A percentile compares a stretch with the other conserved stretches of the same genome.
Conservation (phyloP, 768 basidiomycete species). For the Boletus reticulatus region DNA sequence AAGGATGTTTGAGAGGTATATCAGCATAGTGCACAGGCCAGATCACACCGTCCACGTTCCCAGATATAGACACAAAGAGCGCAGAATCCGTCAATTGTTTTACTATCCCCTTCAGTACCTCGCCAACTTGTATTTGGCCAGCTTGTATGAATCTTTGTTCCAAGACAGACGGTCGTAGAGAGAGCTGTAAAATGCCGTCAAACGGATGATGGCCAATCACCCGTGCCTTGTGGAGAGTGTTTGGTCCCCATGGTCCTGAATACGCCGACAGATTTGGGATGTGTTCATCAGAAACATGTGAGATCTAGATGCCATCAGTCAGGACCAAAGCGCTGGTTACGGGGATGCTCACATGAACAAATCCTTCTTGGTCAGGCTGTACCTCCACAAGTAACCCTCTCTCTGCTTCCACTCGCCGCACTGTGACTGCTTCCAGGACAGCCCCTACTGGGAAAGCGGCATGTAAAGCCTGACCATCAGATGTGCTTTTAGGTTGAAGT, state of each 20-base stretch:
- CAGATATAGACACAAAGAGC: conserved; percentile 83
- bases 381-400: conserved; percentile 78
- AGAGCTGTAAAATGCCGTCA: conserved; percentile 88
- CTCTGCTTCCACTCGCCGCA: conserved; percentile 73
- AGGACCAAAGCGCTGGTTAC: neutral
- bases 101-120: conserved; percentile 82
- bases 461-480: conserved; percentile 36
- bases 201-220: conserved; percentile 83
- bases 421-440: conserved; percentile 67
- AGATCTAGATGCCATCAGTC: conserved; percentile 59
- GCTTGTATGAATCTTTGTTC: conserved; percentile 86
- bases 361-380: conserved; percentile 64
- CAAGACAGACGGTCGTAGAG: conserved; percentile 77
- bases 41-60: conserved; percentile 87
- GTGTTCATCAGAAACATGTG: conserved; percentile 90
- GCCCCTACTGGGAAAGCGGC: conserved; percentile 73
- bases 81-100: conserved; percentile 79
- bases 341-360: conserved; percentile 73
- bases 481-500: conserved; percentile 42
- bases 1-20: conserved; percentile 89
- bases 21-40: conserved; percentile 97
- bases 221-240: conserved; percentile 78
- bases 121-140: conserved; percentile 79
- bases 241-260: conserved; percentile 79
- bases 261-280: conserved; percentile 66